Percentiles rank a stretch among this genome's conserved stretches.
Conservation (phyloP, 2,329 filamentous ascomycete species). For the Cadophora malorum region DNA sequence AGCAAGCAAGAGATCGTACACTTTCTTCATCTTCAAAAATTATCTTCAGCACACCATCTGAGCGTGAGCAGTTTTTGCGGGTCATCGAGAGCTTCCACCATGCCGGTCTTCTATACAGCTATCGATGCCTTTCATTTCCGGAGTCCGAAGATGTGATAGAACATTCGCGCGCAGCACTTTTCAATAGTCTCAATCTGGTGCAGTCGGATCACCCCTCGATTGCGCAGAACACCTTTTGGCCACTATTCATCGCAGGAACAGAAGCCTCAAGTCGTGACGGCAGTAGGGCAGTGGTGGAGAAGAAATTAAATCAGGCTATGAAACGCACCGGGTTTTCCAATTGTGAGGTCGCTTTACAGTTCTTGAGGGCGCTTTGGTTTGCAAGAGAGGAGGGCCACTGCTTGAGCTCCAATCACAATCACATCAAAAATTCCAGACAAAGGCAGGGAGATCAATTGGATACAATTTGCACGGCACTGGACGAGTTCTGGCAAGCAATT, state of each 20-base stretch:
- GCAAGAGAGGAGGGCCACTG: not conserved
- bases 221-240: not conserved
- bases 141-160: not conserved
- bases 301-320: not conserved
- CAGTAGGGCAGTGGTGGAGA: not conserved
- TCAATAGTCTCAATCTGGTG: not conserved
- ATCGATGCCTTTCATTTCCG: not conserved
- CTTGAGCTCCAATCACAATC: not conserved
- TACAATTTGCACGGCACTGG: not conserved
- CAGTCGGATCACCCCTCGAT: not conserved
- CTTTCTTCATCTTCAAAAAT: not conserved
- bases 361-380: not conserved
- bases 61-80: not conserved
- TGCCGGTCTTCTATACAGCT: not conserved
- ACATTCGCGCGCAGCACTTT: not conserved
- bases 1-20: not conserved
- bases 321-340: not conserved
- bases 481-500: not conserved
- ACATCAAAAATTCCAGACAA: not conserved
- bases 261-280: not conserved
- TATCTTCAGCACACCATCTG: not conserved
- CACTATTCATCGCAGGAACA: not conserved
- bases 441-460: not conserved
- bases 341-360: not conserved
- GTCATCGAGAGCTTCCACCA: not conserved